Evolutionary conservation across 306 rosid genomes (phyloP).

Genomic region (Canavalia ensiformis): DNA sequence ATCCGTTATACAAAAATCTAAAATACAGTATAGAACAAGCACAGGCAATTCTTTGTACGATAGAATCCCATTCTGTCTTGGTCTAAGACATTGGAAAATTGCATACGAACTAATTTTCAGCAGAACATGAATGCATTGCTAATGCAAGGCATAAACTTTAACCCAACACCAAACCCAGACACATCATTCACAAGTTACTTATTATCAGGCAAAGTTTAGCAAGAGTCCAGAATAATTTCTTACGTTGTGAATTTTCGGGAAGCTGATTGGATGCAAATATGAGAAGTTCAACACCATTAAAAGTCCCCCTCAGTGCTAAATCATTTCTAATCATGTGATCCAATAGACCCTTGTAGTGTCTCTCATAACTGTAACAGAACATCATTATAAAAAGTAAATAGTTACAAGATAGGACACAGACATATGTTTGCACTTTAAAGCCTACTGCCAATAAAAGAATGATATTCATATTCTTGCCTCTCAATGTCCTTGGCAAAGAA

Average conservation of each 20-base stretch:
- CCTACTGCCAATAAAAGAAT: slow-evolving; percentile 20
- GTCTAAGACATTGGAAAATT: slow-evolving; percentile 11
- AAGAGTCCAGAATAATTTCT: slow-evolving; percentile 49
- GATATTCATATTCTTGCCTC: slow-evolving; percentile 58
- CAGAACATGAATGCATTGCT: slow-evolving; percentile 20
- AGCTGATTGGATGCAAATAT: slow-evolving; percentile 91
- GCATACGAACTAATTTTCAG: slow-evolving; percentile 5
- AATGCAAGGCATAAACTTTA: slow-evolving; percentile 30
- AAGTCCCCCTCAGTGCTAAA: slow-evolving; percentile 80
- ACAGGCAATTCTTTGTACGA: not conserved
- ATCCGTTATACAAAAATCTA: not conserved
- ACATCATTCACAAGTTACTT: slow-evolving; percentile 9
- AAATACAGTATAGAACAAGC: slow-evolving; percentile 13
- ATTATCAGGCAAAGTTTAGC: not conserved
- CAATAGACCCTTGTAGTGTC: slow-evolving; percentile 73
- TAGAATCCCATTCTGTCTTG: not conserved
- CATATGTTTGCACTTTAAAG: not conserved
- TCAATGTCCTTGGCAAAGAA: slow-evolving; percentile 88
- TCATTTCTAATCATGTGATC: slow-evolving; percentile 85
- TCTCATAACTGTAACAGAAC: slow-evolving; percentile 72
- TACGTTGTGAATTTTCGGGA: slow-evolving; percentile 92
- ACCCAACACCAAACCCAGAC: slow-evolving; percentile 22
- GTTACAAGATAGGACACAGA: slow-evolving; percentile 14
- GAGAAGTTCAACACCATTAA: slow-evolving; percentile 83
- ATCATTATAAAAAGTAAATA: slow-evolving; percentile 13